Conservation (phyloP, 306 rosid genomes). For the Inga laurina region DNA sequence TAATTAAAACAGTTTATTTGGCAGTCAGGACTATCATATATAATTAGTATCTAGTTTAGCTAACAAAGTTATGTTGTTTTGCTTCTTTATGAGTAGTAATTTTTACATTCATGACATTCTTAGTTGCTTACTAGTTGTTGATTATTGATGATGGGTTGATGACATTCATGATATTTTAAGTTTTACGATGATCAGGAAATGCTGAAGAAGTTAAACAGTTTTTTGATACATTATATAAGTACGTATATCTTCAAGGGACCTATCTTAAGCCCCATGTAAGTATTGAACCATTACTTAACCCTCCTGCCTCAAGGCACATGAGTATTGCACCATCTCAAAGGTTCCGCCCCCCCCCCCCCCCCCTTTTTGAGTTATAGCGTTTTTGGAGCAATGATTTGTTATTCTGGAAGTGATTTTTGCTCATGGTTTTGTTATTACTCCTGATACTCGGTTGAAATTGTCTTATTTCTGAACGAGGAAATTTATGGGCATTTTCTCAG, state of each 20-base stretch:
- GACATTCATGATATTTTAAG: slow-evolving; percentile 6
- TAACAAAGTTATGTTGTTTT: slow-evolving; percentile 19
- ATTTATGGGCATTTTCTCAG: slow-evolving; percentile 43
- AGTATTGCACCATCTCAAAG: slow-evolving; percentile 41
- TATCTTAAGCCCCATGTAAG: slow-evolving; percentile 94
- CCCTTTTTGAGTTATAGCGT: slow-evolving; percentile 23
- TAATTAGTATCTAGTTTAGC: background rate
- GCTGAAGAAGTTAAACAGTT: slow-evolving; percentile 69
- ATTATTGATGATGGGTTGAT: background rate
- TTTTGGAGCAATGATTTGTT: slow-evolving; percentile 25
- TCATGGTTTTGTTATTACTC: slow-evolving; percentile 3
- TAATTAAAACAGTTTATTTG: background rate
- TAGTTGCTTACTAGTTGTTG: background rate
- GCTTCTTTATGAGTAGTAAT: background rate
- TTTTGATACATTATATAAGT: slow-evolving; percentile 72
- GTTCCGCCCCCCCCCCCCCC: background rate
- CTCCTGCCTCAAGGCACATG: slow-evolving; percentile 77
- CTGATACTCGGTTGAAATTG: background rate
- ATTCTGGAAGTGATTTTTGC: background rate
- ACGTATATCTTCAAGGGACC: slow-evolving; percentile 89
- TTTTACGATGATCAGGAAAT: slow-evolving; percentile 58
- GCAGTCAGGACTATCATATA: background rate
- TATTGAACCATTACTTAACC: slow-evolving; percentile 24
- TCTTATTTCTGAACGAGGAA: background rate
- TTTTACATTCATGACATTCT: slow-evolving; percentile 5